phyloP scores from a whole-genome alignment of 177 flowering plant genomes.

The Vitis hybrid region DNA sequence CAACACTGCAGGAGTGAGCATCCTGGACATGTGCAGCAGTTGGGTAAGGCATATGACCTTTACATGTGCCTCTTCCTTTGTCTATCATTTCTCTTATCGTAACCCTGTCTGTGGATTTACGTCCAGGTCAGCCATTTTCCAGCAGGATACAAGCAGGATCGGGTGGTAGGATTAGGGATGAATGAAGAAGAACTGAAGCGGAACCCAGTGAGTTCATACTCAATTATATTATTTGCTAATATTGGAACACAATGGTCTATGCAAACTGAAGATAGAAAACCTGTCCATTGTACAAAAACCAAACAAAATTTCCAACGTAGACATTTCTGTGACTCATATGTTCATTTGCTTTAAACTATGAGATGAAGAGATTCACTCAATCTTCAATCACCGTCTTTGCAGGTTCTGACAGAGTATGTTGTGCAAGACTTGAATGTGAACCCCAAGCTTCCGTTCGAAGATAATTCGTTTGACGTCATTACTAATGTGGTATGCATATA shows the following conservation, averaged over 20 bases:
- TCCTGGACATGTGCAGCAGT: conserved; percentile 92
- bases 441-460: conserved; percentile 88
- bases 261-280: too few relatives aligned
- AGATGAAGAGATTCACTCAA: conserved; percentile 3
- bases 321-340: too few relatives aligned
- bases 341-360: neutral
- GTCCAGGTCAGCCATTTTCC: conserved; percentile 88
- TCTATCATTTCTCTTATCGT: neutral
- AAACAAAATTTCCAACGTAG: too few relatives aligned
- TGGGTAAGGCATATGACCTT: conserved; percentile 56
- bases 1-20: conserved; percentile 72
- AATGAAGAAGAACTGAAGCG: conserved; percentile 88
- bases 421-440: conserved; percentile 85
- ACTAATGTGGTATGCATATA: conserved; percentile 73
- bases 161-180: conserved; percentile 83
- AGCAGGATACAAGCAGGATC: conserved; percentile 84
- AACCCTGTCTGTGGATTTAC: conserved; percentile 11
- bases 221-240: neutral
- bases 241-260: too few relatives aligned
- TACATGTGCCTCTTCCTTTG: neutral
- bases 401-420: conserved; percentile 81
- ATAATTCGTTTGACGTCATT: conserved; percentile 74
- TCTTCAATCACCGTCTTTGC: conserved; percentile 16
- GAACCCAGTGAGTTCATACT: conserved; percentile 53
- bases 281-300: too few relatives aligned